Percentiles rank a stretch among this genome's conserved stretches.
Evolutionary conservation across 1,139 yeast genomes (phyloP).

Genomic region (Taphrina deformans): DNA sequence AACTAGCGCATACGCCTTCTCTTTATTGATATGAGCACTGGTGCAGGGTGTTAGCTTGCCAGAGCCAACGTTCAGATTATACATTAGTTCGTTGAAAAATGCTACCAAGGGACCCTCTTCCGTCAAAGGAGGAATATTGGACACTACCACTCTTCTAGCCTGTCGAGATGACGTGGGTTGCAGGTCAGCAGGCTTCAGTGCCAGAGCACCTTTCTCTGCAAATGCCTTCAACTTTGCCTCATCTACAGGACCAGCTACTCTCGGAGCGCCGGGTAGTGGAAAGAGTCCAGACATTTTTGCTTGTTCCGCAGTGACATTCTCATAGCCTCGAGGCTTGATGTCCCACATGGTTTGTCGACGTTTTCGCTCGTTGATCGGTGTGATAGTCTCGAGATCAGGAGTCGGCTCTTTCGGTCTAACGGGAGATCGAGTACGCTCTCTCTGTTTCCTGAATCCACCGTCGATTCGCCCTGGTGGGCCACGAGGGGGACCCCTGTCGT

Average conservation of each 20-base stretch:
- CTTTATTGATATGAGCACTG: slow-evolving; percentile 37
- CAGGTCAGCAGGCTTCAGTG: slow-evolving; percentile 37
- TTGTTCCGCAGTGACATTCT: slow-evolving; percentile 69
- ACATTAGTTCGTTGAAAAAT: slow-evolving; percentile 40
- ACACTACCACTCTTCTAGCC: slow-evolving; percentile 55
- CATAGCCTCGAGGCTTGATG: slow-evolving; percentile 69
- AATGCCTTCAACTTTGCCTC: slow-evolving; percentile 57
- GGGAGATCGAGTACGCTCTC: slow-evolving; percentile 36
- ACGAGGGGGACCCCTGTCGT: slow-evolving; percentile 36
- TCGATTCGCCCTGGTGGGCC: slow-evolving; percentile 36
- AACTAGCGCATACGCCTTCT: slow-evolving; percentile 43
- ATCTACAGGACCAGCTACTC: slow-evolving; percentile 51
- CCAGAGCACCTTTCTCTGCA: slow-evolving; percentile 45
- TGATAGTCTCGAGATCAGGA: slow-evolving; percentile 45
- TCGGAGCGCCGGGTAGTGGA: slow-evolving; percentile 70
- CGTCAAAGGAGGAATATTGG: slow-evolving; percentile 51
- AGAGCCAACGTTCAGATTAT: slow-evolving; percentile 36
- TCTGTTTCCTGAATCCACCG: slow-evolving; percentile 28
- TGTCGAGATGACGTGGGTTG: slow-evolving; percentile 42
- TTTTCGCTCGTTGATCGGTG: slow-evolving; percentile 51
- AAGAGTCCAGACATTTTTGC: slow-evolving; percentile 82
- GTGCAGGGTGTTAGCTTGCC: slow-evolving; percentile 32
- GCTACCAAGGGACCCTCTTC: slow-evolving; percentile 38
- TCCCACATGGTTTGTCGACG: slow-evolving; percentile 70
- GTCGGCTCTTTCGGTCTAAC: slow-evolving; percentile 30